Evolutionary conservation across 2,329 filamentous ascomycete genomes (phyloP).

Genomic region (Microcera coccophila): DNA sequence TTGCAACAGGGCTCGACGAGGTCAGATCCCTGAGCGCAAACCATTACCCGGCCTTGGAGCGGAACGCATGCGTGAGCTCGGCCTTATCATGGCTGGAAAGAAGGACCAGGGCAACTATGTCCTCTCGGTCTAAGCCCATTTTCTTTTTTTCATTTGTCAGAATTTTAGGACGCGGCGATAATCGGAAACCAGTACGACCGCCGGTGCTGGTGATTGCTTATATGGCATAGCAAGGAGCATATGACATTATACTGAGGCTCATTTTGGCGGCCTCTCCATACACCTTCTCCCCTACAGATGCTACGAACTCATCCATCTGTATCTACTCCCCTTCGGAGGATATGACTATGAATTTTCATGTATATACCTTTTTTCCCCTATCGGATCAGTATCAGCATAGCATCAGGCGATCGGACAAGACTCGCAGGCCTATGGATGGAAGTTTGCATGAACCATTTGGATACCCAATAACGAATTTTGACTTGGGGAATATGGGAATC

Average conservation of each 20-base stretch:
- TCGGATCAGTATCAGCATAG: constrained; percentile 14
- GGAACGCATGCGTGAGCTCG: constrained; percentile 79
- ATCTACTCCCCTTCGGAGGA: constrained; percentile 17
- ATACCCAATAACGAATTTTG: constrained; percentile 32
- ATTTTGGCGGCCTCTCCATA: constrained; percentile 13
- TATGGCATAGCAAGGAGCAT: constrained; percentile 6
- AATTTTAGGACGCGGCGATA: background rate
- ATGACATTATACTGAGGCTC: constrained; percentile 12
- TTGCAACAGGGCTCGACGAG: constrained; percentile 75
- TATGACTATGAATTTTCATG: constrained; percentile 10
- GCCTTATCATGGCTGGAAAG: constrained; percentile 82
- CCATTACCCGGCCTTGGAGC: constrained; percentile 81
- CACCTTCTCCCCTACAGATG: constrained; percentile 1
- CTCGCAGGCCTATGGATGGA: constrained; percentile 17
- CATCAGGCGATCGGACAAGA: constrained; percentile 26
- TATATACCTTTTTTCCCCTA: constrained; percentile 22
- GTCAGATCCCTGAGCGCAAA: constrained; percentile 57
- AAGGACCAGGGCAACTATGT: constrained; percentile 71
- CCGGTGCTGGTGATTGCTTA: constrained; percentile 1
- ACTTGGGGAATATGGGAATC: constrained; percentile 19
- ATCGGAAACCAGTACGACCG: background rate
- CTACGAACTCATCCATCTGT: constrained; percentile 15
- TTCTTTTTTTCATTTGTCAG: constrained; percentile 3
- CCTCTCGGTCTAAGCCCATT: constrained; percentile 59
- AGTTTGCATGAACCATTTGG: constrained; percentile 26